A percentile compares a stretch with the other conserved stretches of the same genome.
Conservation (phyloP, 352 stramenopile genomes). For the Phytophthora fragariaefolia region DNA sequence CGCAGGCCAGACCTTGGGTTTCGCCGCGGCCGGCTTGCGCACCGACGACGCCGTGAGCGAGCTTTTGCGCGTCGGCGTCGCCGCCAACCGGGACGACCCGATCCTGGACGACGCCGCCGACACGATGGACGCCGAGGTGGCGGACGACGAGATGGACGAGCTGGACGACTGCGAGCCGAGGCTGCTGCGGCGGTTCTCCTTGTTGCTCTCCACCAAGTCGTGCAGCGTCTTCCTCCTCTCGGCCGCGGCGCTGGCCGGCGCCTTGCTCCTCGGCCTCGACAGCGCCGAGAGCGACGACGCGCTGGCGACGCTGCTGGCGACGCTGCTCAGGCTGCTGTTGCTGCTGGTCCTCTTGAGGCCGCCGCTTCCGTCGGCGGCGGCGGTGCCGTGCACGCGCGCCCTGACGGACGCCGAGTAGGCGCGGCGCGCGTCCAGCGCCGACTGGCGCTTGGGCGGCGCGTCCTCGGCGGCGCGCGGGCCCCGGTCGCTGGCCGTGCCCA, state of each 20-base stretch:
- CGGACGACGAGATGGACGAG: constrained; percentile 52
- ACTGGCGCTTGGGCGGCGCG: constrained; percentile 25
- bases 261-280: constrained; percentile 25
- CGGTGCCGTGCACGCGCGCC: constrained; percentile 11
- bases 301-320: constrained; percentile 33
- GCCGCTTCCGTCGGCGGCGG: constrained; percentile 24
- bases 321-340: constrained; percentile 41
- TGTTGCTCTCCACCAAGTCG: constrained; percentile 49
- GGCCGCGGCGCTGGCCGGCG: constrained; percentile 21
- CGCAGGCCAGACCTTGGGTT: constrained; percentile 50
- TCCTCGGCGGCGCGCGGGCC: constrained; percentile 13
- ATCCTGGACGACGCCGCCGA: constrained; percentile 40
- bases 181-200: constrained; percentile 52
- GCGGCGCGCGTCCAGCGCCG: constrained; percentile 35
- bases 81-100: constrained; percentile 21
- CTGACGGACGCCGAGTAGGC: constrained; percentile 34
- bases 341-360: constrained; percentile 37
- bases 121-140: constrained; percentile 43
- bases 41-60: constrained; percentile 15
- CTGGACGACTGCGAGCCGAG: constrained; percentile 58
- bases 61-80: constrained; percentile 5
- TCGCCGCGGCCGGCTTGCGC: constrained; percentile 20
- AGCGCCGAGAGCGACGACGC: constrained; percentile 30
- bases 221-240: constrained; percentile 46
- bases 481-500: constrained; percentile 29